Evolutionary conservation across 495 filamentous ascomycete species (phyloP), one percentile per base, ranked within the genome.

Genomic region (Aspergillus saccharolyticus): DNA sequence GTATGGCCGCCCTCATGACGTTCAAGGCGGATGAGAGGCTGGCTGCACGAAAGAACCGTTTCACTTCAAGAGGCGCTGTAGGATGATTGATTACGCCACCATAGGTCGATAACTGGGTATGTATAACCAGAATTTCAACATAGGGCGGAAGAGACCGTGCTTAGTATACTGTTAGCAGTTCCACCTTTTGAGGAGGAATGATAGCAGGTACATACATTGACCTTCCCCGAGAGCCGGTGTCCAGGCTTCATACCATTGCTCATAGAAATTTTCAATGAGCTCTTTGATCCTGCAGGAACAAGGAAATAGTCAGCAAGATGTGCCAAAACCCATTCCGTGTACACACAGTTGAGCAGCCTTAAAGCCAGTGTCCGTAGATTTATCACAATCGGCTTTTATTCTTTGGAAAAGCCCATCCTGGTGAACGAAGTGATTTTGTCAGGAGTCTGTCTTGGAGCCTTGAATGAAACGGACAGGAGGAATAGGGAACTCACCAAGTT

Each of bases 11-110:
- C 51, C 86, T 80, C 70, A 89, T 80, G n/a, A 89, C 86, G 65
- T 87, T 88, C 17, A 89, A 63, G 1, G 86, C 83, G 0, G 86
- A 85, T 0, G 86, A 88, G 17, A 89, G 75, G 4, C 83, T 82
- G 10, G 84, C 85, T 4, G 85, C 80, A 19, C 84, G 81, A 73
- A 89, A 89, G 66, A 87, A 87, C 43, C 82, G 83, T 42, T 86
- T 85, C 2, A 88, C 85, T 69, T 85, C 83, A 4, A 83, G 70
- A 1, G 86, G 85, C 0, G 86, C 86, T 28, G 85, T 88, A 21
- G 83, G 83, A 59, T 89, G 85, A 64, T 89, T 89, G 64, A 89
- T 88, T 14, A 89, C 85, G 51, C 81, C 82, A 49, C 83, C 82
- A 66, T 89, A 89, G n/a, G 85, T 85, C 22, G 86, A 89, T 18